Evolutionary conservation across 148 eudicot species (phyloP), one percentile per base, ranked within the genome.

Genomic region (Camellia japonica): DNA sequence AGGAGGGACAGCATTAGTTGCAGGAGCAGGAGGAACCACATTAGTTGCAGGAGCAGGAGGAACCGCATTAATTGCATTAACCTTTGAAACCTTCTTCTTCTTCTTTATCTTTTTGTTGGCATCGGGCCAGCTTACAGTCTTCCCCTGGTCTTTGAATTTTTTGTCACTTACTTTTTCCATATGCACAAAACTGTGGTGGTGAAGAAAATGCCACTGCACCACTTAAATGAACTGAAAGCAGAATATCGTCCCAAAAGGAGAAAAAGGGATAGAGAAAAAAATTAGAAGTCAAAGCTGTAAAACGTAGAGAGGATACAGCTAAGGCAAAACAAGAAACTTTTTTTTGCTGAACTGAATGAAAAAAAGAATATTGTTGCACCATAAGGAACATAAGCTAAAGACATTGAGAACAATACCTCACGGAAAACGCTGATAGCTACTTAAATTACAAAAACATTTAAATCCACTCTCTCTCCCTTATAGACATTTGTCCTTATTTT

Each of bases 101-200:
- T 58, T 69, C 75, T 52, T 80, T 71, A 66, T 76, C 71, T 49
- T 81, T 51, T 46, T 60, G 54, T 61, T 61, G 30, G 54, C 76
- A 76, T 69, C 23, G 69, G 80, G 63, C 6, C 7, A 15, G 10
- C n/a, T 60, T 62, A 42, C 18, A 44, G 69, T 3, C 75, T 59
- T 19, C 44, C 71, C 70, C n/a, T 47, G 43, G 63, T 9, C 75
- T 46, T 69, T 69, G 8, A 52, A 46, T 11, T 76, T 69, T 71
- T 76, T 76, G 16, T 18, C 83, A 64, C 42, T 68, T 18, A 44
- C 73, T 68, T 81, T 81, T 30, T 76, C 76, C 83, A 81, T 81
- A 30, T 7, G 52, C 30, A 54, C 38, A 12, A 14, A 74, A 59
- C 51, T 75, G 75, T 75, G 49, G 60, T 61, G 20, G 20, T 43